Conservation (phyloP, 306 rosid genomes). For the Rosa lucieae region DNA sequence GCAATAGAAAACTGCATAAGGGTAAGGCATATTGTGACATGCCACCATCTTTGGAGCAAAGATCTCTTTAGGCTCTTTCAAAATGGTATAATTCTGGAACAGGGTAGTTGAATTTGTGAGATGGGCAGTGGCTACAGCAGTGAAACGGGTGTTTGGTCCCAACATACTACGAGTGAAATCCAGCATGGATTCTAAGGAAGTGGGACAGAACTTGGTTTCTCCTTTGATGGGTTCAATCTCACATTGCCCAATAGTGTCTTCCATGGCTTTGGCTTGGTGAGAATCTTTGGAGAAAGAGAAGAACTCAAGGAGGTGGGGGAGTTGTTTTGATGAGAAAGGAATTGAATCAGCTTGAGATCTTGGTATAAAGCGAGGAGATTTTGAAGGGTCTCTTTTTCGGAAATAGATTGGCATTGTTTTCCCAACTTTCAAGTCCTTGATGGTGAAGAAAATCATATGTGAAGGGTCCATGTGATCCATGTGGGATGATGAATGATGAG, state of each 20-base stretch:
- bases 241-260: constrained; percentile 53
- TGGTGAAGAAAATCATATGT: constrained; percentile 62
- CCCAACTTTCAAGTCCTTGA: constrained; percentile 50
- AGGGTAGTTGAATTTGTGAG: constrained; percentile 43
- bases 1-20: constrained; percentile 64
- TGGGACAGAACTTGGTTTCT: constrained; percentile 68
- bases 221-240: constrained; percentile 63
- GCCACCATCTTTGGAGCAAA: constrained; percentile 69
- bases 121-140: constrained; percentile 47
- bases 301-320: constrained; percentile 43
- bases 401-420: constrained; percentile 58
- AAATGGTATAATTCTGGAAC: constrained; percentile 66
- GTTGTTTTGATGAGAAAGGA: constrained; percentile 58
- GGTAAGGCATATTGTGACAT: constrained; percentile 82
- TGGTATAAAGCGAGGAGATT: constrained; percentile 50
- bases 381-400: constrained; percentile 63
- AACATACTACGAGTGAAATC: constrained; percentile 43
- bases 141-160: constrained; percentile 26
- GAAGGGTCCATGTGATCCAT: constrained; percentile 47
- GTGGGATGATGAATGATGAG: constrained; percentile 28
- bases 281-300: constrained; percentile 55
- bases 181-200: constrained; percentile 75
- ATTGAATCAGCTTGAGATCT: constrained; percentile 48
- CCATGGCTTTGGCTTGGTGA: constrained; percentile 71
- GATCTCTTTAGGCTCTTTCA: constrained; percentile 39